Evolutionary conservation across 2,329 filamentous ascomycete genomes (phyloP).

Genomic region (Monosporascus sp.): DNA sequence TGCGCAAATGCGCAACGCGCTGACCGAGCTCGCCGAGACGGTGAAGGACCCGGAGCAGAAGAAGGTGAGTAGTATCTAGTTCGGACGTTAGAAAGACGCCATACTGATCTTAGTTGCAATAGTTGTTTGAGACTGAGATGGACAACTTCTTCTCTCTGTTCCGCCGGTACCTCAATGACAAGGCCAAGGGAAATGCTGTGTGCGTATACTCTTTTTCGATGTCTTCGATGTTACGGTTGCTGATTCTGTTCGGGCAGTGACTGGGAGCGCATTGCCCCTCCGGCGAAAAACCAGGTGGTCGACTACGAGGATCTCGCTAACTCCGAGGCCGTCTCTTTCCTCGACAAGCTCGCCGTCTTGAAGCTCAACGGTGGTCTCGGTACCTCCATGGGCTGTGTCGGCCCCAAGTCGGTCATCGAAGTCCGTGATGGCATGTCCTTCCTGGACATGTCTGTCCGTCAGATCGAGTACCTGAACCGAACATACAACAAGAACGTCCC

Average conservation of each 20-base stretch:
- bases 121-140: conserved; percentile 98
- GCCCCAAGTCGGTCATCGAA: conserved; percentile 98
- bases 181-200: conserved; percentile 93
- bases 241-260: conserved; percentile 51
- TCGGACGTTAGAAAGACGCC: not conserved
- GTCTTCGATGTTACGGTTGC: conserved; percentile 4
- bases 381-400: conserved; percentile 99
- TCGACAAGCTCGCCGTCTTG: conserved; percentile 95
- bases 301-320: conserved; percentile 89
- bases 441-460: conserved; percentile 94
- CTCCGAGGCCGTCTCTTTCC: conserved; percentile 85
- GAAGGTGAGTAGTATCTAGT: conserved; percentile 58
- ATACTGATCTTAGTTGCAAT: conserved; percentile 13
- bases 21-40: conserved; percentile 87
- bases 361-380: conserved; percentile 99
- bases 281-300: conserved; percentile 88
- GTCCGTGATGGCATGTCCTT: conserved; percentile 99
- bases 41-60: conserved; percentile 76
- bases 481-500: conserved; percentile 96
- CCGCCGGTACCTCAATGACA: conserved; percentile 96
- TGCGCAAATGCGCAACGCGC: conserved; percentile 96
- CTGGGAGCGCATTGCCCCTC: conserved; percentile 95
- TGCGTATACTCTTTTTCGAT: conserved; percentile 36
- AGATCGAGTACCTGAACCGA: conserved; percentile 98
- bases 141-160: conserved; percentile 99